A percentile compares a stretch with the other conserved stretches of the same genome.
phyloP scores from a whole-genome alignment of 768 basidiomycete genomes.

The Phaeolepiota aurea region DNA sequence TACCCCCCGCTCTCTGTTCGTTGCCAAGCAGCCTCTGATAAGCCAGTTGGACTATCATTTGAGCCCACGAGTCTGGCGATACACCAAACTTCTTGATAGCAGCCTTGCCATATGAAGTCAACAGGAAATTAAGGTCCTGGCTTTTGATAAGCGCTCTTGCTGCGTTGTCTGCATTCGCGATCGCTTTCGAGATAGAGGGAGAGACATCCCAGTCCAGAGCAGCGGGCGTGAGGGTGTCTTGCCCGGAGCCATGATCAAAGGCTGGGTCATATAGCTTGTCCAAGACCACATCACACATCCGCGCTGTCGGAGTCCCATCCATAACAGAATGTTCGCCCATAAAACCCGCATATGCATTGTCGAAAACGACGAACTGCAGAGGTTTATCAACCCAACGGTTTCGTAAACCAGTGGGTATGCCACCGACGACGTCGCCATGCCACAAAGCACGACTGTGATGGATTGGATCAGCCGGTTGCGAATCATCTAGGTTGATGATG shows the following conservation, averaged over 20 bases:
- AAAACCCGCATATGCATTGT: conserved; percentile 73
- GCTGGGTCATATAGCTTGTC: conserved; percentile 44
- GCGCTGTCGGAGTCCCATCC: conserved; percentile 80
- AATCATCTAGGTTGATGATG: conserved; percentile 70
- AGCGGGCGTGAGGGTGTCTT: conserved; percentile 22
- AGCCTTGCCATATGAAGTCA: conserved; percentile 77
- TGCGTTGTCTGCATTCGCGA: conserved; percentile 45
- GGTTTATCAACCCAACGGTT: conserved; percentile 92
- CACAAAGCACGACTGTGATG: conserved; percentile 68
- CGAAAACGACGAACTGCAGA: conserved; percentile 76
- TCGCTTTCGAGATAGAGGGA: conserved; percentile 36
- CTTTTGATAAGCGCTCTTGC: conserved; percentile 50
- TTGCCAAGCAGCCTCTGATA: conserved; percentile 60
- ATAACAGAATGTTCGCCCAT: conserved; percentile 93
- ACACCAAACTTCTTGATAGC: conserved; percentile 80
- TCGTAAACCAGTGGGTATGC: conserved; percentile 46
- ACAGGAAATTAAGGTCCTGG: conserved; percentile 54
- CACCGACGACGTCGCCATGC: conserved; percentile 62
- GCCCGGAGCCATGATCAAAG: conserved; percentile 54
- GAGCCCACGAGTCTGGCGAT: conserved; percentile 94
- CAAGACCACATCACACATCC: conserved; percentile 65
- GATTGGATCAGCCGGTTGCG: conserved; percentile 37
- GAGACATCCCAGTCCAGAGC: conserved; percentile 62
- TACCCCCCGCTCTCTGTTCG: conserved; percentile 58
- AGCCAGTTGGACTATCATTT: conserved; percentile 87